Conservation (phyloP, 2,329 filamentous ascomycete genomes). For the Monosporascus sp. region DNA sequence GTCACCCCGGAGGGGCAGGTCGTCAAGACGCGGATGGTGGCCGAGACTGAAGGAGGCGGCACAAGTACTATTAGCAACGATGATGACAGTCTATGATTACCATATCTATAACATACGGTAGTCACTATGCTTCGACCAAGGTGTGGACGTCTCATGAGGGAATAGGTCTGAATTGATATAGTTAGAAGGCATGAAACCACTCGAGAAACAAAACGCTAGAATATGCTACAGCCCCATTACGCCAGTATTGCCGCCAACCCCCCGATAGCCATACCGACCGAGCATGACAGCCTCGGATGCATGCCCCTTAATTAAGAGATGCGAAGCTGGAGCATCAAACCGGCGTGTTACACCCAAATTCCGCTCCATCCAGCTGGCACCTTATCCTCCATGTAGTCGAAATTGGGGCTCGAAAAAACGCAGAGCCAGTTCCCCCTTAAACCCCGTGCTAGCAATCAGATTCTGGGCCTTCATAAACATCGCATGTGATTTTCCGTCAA, state of each 20-base stretch:
- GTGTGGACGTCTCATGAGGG: too few relatives aligned
- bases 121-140: too few relatives aligned
- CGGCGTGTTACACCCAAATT: too few relatives aligned
- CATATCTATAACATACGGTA: neutral
- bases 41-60: constrained; percentile 47
- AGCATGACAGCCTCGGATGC: too few relatives aligned
- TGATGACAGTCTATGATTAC: constrained; percentile 4
- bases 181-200: too few relatives aligned
- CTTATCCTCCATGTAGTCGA: neutral
- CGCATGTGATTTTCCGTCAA: neutral
- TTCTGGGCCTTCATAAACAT: neutral
- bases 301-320: too few relatives aligned
- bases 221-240: too few relatives aligned
- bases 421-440: neutral
- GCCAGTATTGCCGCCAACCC: too few relatives aligned
- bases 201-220: too few relatives aligned
- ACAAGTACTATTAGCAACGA: constrained; percentile 44
- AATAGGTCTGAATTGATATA: too few relatives aligned
- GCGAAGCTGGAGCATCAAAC: neutral
- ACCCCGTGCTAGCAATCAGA: neutral
- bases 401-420: neutral
- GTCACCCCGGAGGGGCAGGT: constrained; percentile 41
- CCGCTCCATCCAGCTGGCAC: neutral
- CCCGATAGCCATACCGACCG: too few relatives aligned
- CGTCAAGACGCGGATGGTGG: constrained; percentile 45